A percentile compares a stretch with the other conserved stretches of the same genome.
Conservation (phyloP, 164 flowering plant genomes). For the Saururus chinensis region DNA sequence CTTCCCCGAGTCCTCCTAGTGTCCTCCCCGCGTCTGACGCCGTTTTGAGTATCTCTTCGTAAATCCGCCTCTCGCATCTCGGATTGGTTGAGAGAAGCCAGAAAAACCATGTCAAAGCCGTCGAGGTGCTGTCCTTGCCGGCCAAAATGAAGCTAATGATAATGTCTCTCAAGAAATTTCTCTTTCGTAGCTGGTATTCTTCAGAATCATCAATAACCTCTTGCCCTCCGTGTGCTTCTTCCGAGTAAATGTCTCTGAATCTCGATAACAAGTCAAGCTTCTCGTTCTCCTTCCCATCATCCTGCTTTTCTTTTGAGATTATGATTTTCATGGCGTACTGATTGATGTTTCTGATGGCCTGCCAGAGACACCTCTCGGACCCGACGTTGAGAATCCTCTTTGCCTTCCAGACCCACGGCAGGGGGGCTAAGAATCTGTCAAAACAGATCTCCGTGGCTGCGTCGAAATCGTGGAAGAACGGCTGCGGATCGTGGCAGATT, state of each 20-base stretch:
- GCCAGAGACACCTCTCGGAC: slow-evolving; percentile 23
- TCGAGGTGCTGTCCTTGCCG: slow-evolving; percentile 39
- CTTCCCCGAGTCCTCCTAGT: background rate
- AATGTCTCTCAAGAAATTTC: slow-evolving; percentile 31
- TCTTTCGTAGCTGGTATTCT: slow-evolving; percentile 9
- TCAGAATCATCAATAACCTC: too few relatives aligned
- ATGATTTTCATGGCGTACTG: slow-evolving; percentile 21
- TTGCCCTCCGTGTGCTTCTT: background rate
- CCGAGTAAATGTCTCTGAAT: slow-evolving; percentile 14
- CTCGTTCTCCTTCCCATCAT: background rate
- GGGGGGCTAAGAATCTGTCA: slow-evolving; percentile 16
- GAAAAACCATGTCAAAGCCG: slow-evolving; percentile 46
- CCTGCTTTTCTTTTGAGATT: slow-evolving; percentile 10
- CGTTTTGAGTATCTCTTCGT: slow-evolving; percentile 11
- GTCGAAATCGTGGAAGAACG: slow-evolving; percentile 29
- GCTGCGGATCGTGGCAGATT: too few relatives aligned
- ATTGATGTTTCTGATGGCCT: slow-evolving; percentile 11
- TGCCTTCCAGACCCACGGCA: slow-evolving; percentile 29
- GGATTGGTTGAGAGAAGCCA: slow-evolving; percentile 33
- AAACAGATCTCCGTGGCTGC: slow-evolving; percentile 18
- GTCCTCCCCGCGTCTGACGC: too few relatives aligned
- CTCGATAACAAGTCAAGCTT: slow-evolving; percentile 26
- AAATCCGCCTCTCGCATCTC: slow-evolving; percentile 13
- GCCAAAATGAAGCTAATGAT: slow-evolving; percentile 38
- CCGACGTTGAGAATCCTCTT: slow-evolving; percentile 27